Conservation (phyloP, 139 green algal genomes). For the Chlorella sp. region DNA sequence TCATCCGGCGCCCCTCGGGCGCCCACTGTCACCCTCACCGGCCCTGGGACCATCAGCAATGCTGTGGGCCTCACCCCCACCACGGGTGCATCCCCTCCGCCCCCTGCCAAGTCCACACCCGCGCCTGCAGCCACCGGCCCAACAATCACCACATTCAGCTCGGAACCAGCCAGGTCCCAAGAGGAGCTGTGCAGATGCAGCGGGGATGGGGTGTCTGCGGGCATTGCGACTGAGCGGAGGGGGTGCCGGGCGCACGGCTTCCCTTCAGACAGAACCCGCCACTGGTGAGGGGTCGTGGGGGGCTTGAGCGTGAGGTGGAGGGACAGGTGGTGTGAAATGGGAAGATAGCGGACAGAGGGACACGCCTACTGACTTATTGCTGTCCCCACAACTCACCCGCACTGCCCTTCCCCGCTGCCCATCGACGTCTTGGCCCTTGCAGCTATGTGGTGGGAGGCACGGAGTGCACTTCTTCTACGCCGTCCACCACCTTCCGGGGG, state of each 20-base stretch:
- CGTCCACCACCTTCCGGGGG: not conserved
- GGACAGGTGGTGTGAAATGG: not conserved
- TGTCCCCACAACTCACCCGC: not conserved
- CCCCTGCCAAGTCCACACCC: not conserved
- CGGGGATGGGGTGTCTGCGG: not conserved
- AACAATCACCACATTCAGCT: too few species aligned
- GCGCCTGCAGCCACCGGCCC: too few species aligned
- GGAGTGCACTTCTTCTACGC: not conserved
- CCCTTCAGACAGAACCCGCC: not conserved
- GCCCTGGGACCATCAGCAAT: not conserved
- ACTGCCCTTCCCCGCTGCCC: not conserved
- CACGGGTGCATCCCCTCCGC: not conserved
- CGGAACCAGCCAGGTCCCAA: not conserved
- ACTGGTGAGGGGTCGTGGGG: not conserved
- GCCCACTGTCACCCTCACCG: not conserved
- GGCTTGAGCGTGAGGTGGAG: not conserved
- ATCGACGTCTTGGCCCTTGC: not conserved
- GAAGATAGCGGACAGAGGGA: too few species aligned
- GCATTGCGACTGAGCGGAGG: not conserved
- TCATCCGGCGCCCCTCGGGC: not conserved
- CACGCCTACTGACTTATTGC: not conserved
- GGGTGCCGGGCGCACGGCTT: conserved; percentile 8
- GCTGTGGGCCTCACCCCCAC: not conserved
- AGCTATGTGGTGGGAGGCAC: not conserved
- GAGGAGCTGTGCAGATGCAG: not conserved